Evolutionary conservation across 2,329 filamentous ascomycete genomes (phyloP).

Genomic region (Chaetomium strumarium): DNA sequence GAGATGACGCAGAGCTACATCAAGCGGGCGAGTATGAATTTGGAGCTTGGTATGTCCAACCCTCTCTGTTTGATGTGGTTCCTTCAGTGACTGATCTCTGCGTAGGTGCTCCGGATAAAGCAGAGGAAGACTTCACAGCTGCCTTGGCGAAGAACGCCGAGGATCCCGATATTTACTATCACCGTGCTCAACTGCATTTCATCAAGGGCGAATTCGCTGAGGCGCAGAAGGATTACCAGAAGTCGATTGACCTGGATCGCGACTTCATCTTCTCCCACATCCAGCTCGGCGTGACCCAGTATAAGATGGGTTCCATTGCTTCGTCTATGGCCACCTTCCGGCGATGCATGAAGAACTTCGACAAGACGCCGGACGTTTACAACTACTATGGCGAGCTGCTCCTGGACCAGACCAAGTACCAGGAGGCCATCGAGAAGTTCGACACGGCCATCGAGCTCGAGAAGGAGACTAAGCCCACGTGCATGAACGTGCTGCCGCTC

Average conservation of each 20-base stretch:
- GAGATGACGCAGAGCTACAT: conserved; percentile 93
- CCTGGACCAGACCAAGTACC: conserved; percentile 91
- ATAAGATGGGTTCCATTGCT: conserved; percentile 98
- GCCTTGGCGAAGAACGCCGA: conserved; percentile 78
- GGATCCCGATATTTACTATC: conserved; percentile 98
- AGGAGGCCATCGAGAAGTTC: conserved; percentile 95
- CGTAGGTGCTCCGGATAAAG: conserved; percentile 73
- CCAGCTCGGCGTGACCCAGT: conserved; percentile 96
- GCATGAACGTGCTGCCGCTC: conserved; percentile 94
- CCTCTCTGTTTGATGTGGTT: neutral
- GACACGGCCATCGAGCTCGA: conserved; percentile 99
- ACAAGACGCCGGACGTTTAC: conserved; percentile 93
- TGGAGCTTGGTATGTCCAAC: conserved; percentile 70
- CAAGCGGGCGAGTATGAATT: conserved; percentile 96
- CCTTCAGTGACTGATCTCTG: conserved; percentile 28
- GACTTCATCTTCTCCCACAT: conserved; percentile 99
- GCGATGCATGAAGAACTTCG: conserved; percentile 96
- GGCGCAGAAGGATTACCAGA: conserved; percentile 97
- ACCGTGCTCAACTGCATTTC: conserved; percentile 96
- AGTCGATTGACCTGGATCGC: conserved; percentile 93
- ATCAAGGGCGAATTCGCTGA: conserved; percentile 91
- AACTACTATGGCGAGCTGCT: conserved; percentile 99
- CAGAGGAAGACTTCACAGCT: conserved; percentile 79
- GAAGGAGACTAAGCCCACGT: conserved; percentile 85
- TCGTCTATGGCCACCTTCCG: conserved; percentile 98